A percentile compares a stretch with the other conserved stretches of the same genome.
These are phyloP conservation scores for Pisolithus marmoratus DNA, from an alignment of 768 basidiomycete species.

Conservation along the genomic window DNA sequence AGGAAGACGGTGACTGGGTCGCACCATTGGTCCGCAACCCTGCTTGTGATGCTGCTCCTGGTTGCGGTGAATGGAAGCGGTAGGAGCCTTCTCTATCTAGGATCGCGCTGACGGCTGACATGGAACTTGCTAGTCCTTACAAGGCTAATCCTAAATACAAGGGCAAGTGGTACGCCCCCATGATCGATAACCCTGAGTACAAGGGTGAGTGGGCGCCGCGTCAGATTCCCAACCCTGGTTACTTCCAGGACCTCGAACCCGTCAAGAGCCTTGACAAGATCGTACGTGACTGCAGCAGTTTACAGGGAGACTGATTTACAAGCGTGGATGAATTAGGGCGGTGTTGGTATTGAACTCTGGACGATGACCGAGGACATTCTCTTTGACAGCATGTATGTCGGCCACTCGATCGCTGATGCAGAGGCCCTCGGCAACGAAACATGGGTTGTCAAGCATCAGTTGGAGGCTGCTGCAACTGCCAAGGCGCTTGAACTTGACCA, in stretches of 20 bases:
- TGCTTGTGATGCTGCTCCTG: constrained; percentile 81
- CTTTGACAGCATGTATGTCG: constrained; percentile 92
- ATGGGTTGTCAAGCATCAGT: constrained; percentile 83
- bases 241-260: constrained; percentile 83
- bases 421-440: constrained; percentile 78
- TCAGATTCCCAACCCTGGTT: constrained; percentile 86
- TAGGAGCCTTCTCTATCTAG: constrained; percentile 23
- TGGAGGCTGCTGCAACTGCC: constrained; percentile 57
- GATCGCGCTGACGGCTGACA: background rate
- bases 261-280: constrained; percentile 83
- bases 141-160: constrained; percentile 94
- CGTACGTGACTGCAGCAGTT: constrained; percentile 36
- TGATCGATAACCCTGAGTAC: constrained; percentile 97
- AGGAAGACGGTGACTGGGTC: constrained; percentile 99
- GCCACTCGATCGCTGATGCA: constrained; percentile 84
- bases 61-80: constrained; percentile 94
- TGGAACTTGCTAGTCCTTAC: constrained; percentile 47
- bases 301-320: background rate
- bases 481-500: constrained; percentile 43
- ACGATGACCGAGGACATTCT: constrained; percentile 97
- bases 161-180: constrained; percentile 95
- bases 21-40: constrained; percentile 87
- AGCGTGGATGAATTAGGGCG: constrained; percentile 48
- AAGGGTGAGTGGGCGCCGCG: constrained; percentile 91
- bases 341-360: constrained; percentile 98